Percentiles rank a stretch among this genome's conserved stretches.
Evolutionary conservation across 2,329 filamentous ascomycete genomes (phyloP).

Genomic region (Cryoendolithus antarcticus): DNA sequence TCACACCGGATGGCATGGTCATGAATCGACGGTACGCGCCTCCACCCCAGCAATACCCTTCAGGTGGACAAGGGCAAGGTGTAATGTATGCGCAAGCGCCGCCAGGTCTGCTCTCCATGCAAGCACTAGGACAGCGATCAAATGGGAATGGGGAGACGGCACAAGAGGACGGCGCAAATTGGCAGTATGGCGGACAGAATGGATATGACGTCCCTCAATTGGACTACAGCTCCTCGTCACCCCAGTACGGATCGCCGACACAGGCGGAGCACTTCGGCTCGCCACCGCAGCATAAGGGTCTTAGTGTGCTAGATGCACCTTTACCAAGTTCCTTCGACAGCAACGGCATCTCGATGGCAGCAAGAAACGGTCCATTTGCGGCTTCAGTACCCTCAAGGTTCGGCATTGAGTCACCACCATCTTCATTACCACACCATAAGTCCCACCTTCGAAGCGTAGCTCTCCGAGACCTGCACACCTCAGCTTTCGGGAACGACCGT

Average conservation of each 20-base stretch:
- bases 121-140: conserved; percentile 20
- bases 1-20: conserved; percentile 82
- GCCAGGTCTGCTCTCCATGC: conserved; percentile 24
- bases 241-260: conserved; percentile 71
- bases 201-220: conserved; percentile 27
- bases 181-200: conserved; percentile 16
- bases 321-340: conserved; percentile 93
- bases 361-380: conserved; percentile 78
- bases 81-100: conserved; percentile 7
- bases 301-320: conserved; percentile 89
- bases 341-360: conserved; percentile 84
- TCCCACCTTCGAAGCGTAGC: conserved; percentile 22
- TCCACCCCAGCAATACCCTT: conserved; percentile 5
- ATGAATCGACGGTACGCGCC: conserved; percentile 52
- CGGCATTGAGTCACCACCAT: conserved; percentile 71
- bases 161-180: conserved; percentile 16
- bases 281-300: conserved; percentile 46
- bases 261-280: conserved; percentile 70
- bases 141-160: conserved; percentile 8
- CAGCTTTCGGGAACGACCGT: conserved; percentile 50
- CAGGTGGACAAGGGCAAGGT: too few species aligned
- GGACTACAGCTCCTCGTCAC: conserved; percentile 46
- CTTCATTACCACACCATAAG: conserved; percentile 40
- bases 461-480: conserved; percentile 50
- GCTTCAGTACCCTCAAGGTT: conserved; percentile 90